phyloP scores from a whole-genome alignment of 805 yeast genomes.

The Kodamaea laetipori region DNA sequence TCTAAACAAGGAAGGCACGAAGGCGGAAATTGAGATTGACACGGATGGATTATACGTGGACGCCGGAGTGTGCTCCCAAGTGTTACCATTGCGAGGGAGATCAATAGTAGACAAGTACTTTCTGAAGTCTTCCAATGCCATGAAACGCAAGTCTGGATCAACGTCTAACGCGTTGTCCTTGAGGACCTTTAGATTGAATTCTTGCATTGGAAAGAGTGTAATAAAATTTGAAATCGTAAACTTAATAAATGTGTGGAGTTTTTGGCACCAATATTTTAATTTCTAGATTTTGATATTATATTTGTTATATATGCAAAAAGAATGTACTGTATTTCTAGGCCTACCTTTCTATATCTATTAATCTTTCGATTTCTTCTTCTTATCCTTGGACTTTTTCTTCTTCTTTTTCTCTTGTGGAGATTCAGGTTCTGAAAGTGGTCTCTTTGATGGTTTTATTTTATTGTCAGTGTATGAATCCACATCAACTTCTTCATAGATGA shows the following conservation, averaged over 20 bases:
- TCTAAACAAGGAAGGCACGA: slow-evolving; percentile 37
- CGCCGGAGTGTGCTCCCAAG: slow-evolving; percentile 11
- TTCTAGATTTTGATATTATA: background rate
- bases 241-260: background rate
- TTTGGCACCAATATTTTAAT: background rate
- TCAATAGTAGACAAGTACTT: slow-evolving; percentile 36
- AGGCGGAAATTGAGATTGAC: slow-evolving; percentile 5
- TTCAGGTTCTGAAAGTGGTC: slow-evolving; percentile 1
- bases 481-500: slow-evolving; percentile 9
- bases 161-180: slow-evolving; percentile 57
- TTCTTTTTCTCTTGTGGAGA: slow-evolving; percentile 14
- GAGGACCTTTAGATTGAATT: slow-evolving; percentile 31
- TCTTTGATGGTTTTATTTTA: slow-evolving; percentile 3
- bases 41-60: slow-evolving; percentile 4
- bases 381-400: slow-evolving; percentile 12
- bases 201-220: slow-evolving; percentile 20
- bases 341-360: background rate
- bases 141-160: slow-evolving; percentile 81
- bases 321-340: too few relatives aligned
- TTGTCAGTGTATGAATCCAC: slow-evolving; percentile 6
- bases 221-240: background rate
- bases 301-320: background rate
- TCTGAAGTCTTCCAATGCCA: slow-evolving; percentile 79
- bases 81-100: background rate
- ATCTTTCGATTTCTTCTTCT: slow-evolving; percentile 8